Evolutionary conservation across 2,329 filamentous ascomycete species (phyloP), one percentile per base, ranked within the genome.

Genomic region (Hypomyces perniciosus): DNA sequence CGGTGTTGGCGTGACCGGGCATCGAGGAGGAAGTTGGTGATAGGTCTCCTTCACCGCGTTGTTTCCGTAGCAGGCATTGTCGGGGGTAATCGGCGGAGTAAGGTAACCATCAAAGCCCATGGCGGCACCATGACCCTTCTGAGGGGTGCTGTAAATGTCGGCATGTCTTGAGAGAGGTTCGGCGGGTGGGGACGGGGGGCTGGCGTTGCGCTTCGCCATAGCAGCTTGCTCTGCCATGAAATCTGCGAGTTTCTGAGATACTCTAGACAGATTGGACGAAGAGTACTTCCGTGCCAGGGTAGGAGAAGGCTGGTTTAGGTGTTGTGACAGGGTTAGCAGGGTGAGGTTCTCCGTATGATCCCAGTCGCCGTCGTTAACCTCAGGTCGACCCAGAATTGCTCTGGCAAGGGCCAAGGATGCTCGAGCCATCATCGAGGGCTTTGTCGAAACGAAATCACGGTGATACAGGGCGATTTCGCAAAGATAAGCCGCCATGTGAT

Each of bases 401-500:
- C 91, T 80, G 37, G 92, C 85, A 38, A 99, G 80, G 48, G 90
- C 90, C 50, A 97, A 77, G 8, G 91, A 90, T 40, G 90, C 86
- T 58, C 90, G 81, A 41, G 93, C 91, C 78, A 99, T 89, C 57
- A 91, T 85, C 0, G 92, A 96, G 20, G 93, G 90, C 64, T 86
- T 86, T 50, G 87, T 90, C 12, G 91, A 93, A 56, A 99, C 91
- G 62, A 99, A 99, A 59, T 97, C 93, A 64, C 92, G 88, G 75
- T 97, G 90, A 72, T 96, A 99, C 39, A 97, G 77, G 42, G 91
- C 89, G 62, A 97, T 92, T 73, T 99, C 93, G 65, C 88, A 86
- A 56, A 99, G 86, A 75, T 97, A 99, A 56, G 88, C 80, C 13
- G 91, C 85, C 88, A 99, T 92, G 70, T 95, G 86, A 73, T 97